Conservation (phyloP, 129 eudicot genomes). For the Lactuca saligna region DNA sequence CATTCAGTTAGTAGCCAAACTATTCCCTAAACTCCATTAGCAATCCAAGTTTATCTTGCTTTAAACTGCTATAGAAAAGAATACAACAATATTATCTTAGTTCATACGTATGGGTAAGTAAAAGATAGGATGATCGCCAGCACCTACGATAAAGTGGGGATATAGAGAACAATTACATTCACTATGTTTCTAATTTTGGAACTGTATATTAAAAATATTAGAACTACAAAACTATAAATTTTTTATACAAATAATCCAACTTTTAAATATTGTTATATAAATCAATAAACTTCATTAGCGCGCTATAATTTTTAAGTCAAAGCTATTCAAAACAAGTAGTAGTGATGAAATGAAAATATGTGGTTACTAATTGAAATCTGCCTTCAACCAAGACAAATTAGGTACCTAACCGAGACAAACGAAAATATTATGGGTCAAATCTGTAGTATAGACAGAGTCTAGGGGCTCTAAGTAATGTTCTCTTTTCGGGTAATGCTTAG, state of each 20-base stretch:
- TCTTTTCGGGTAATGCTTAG: background rate
- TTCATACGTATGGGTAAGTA: too few species aligned
- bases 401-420: background rate
- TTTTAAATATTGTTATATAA: too few species aligned
- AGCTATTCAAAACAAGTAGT: background rate
- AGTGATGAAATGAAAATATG: background rate
- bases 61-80: background rate
- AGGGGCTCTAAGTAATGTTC: conserved; percentile 1
- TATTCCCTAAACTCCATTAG: background rate
- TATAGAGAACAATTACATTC: background rate
- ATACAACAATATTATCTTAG: too few species aligned
- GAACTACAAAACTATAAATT: background rate
- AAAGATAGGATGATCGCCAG: too few species aligned
- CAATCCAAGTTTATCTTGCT: background rate
- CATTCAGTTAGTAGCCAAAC: too few species aligned
- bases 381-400: background rate
- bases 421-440: conserved; percentile 2
- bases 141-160: too few species aligned
- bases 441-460: background rate
- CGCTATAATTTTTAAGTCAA: background rate
- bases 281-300: background rate
- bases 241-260: background rate
- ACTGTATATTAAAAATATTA: too few species aligned
- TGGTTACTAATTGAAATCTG: background rate
- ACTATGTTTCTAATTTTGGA: background rate